phyloP scores from a whole-genome alignment of 2,329 filamentous ascomycete species.

The Trichoderma hamatum region DNA sequence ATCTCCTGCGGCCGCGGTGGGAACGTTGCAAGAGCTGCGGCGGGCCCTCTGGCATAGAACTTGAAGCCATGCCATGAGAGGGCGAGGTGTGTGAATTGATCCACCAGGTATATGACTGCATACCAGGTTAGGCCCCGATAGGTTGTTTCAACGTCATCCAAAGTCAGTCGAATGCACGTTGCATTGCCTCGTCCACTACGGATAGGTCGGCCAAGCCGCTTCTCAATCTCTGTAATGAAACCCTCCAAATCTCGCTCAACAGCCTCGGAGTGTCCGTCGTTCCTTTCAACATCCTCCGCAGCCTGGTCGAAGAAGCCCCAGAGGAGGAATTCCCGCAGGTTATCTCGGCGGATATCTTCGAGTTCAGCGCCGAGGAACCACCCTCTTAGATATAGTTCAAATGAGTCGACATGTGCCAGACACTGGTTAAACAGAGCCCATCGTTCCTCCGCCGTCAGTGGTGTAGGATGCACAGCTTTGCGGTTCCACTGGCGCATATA shows the following conservation, averaged over 20 bases:
- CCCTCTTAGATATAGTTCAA: slow-evolving; percentile 58
- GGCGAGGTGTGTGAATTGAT: slow-evolving; percentile 52
- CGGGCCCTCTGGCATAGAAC: slow-evolving; percentile 48
- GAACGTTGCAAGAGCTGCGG: slow-evolving; percentile 48
- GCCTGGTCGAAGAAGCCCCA: slow-evolving; percentile 67
- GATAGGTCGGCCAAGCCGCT: slow-evolving; percentile 54
- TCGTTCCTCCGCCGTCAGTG: slow-evolving; percentile 51
- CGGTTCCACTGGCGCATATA: slow-evolving; percentile 45
- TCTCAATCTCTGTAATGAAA: slow-evolving; percentile 57
- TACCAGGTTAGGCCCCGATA: slow-evolving; percentile 70
- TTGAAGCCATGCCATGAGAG: slow-evolving; percentile 55
- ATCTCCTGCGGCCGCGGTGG: slow-evolving; percentile 60
- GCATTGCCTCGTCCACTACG: slow-evolving; percentile 58
- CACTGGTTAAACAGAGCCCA: slow-evolving; percentile 60
- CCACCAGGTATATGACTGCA: slow-evolving; percentile 56
- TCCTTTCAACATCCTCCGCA: slow-evolving; percentile 35
- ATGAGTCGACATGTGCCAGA: slow-evolving; percentile 56
- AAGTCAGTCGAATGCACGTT: slow-evolving; percentile 62
- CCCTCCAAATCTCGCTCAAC: slow-evolving; percentile 44
- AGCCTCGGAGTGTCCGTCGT: slow-evolving; percentile 22
- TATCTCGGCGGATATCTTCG: slow-evolving; percentile 65
- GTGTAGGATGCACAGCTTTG: slow-evolving; percentile 46
- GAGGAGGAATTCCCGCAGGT: slow-evolving; percentile 65
- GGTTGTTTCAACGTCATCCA: slow-evolving; percentile 64
- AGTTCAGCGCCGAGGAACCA: slow-evolving; percentile 68